Conservation (phyloP, 1,139 yeast species). For the Blastobotrys arbuscula region DNA sequence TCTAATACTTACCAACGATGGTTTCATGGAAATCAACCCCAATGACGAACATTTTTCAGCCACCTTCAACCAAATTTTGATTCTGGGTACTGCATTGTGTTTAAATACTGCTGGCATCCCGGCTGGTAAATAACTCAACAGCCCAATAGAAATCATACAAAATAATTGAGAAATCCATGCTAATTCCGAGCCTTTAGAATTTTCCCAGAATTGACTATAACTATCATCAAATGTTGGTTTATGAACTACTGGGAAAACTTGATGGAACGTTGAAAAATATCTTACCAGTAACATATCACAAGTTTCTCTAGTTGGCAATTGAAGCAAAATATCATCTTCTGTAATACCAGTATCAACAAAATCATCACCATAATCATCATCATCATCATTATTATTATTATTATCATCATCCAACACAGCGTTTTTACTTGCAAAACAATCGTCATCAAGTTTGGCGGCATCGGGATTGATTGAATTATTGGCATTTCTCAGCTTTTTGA, state of each 20-base stretch:
- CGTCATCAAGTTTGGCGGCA: slow-evolving; percentile 1
- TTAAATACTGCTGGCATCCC: slow-evolving; percentile 20
- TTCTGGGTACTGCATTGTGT: slow-evolving; percentile 21
- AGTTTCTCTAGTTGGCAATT: slow-evolving; percentile 25
- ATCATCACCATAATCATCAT: background rate
- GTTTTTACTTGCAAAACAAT: too few relatives aligned
- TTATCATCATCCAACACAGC: too few relatives aligned
- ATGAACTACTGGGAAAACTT: slow-evolving; percentile 30
- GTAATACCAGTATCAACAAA: background rate
- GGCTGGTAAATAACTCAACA: slow-evolving; percentile 26
- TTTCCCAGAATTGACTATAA: slow-evolving; percentile 29
- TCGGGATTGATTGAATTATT: slow-evolving; percentile 8
- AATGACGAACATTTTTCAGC: slow-evolving; percentile 29
- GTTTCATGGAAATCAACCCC: slow-evolving; percentile 31
- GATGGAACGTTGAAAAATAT: slow-evolving; percentile 28
- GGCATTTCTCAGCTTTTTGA: slow-evolving; percentile 13
- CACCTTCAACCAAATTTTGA: slow-evolving; percentile 30
- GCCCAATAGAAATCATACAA: slow-evolving; percentile 29
- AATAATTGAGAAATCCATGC: slow-evolving; percentile 31
- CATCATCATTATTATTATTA: too few relatives aligned
- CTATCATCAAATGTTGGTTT: slow-evolving; percentile 28
- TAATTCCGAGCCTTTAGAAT: slow-evolving; percentile 28
- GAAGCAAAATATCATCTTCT: slow-evolving; percentile 24
- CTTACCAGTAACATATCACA: slow-evolving; percentile 30
- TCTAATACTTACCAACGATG: slow-evolving; percentile 31